Base-by-base conservation (phyloP, 192 early-diverging fungal genomes). In the Umbelopsis sp. region DNA sequence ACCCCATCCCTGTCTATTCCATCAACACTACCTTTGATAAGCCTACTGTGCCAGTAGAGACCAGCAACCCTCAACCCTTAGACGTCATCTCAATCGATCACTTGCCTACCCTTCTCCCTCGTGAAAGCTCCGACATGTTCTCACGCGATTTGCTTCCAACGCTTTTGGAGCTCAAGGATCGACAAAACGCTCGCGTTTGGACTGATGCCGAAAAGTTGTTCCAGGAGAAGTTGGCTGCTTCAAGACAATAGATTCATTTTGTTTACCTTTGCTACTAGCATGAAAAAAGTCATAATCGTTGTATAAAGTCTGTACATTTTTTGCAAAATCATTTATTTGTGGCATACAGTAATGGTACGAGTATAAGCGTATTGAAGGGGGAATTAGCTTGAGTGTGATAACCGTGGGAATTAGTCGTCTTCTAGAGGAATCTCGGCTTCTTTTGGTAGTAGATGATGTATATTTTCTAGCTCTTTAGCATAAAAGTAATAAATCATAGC, bases 81-180 rank as follows among this genome's bases (percentile, higher is more conserved):
- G 92, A 97, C 37, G 91, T 99, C 27, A 89, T 95, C 77, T 92
- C 96, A 11, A 99, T 99, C 71, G 97, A 99, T 80, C 97, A 99
- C 74, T 84, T 99, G 76, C 97, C 97, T 22, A 93, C 93, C 10
- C 88, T 99, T 74, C 79, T 99, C 55, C 96, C 97, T 35, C 88
- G 96, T 64, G 97, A 99, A 78, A 86, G 92, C 6, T 92, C 90
- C 46, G 94, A 99, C 72, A 84, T 88, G 74, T 99, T 97, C 81
- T 88, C 88, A 64, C 70, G 73, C 64, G 95, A 99, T 80, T 74
- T 99, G 67, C 78, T 97, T 71, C 94, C 95, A 16, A 91, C 88
- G 9, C 85, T 99, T 67, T 83, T 93, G 51, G 86, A 88, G 66
- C 81, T 92, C 53, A 84, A 86, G 71, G 66, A 85, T n/a, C 84